Evolutionary conservation across 345 rosid species (phyloP), one percentile per base, ranked within the genome.

Genomic region (Theobroma cacao): DNA sequence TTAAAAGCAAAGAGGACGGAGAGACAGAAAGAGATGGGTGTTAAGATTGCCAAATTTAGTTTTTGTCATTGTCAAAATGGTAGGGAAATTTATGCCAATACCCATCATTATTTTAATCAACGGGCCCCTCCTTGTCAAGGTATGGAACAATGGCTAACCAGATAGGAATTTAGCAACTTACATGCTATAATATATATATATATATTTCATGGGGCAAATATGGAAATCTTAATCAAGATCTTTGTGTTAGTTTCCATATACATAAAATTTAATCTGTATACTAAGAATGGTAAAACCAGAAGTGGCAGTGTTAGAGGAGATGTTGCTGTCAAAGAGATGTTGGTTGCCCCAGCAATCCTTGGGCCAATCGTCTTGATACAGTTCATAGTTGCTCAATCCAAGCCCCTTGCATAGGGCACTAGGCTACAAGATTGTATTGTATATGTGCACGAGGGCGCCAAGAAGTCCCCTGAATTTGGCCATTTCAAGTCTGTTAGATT

Each of bases 1-100:
- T 2, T 20, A 53, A 43, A 75, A 47, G 59, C 78, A 75, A 60
- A 75, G 43, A 47, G 40, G 78, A 75, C 78, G 0, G 30, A 18
- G 13, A 30, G 53, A 26, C 48, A 5, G 56, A 48, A 5, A 30
- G 47, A 48, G 61, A 48, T 62, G 45, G 45, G 50, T 31, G 17
- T 22, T 33, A 47, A 62, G 43, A 30, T 61, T 75, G 20, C 38
- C 56, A 48, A 62, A 43, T 75, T 41, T 48, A 62, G 76, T 24
- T 41, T 22, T 40, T 59, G 77, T 59, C 68, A 40, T 41, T 36
- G 26, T 26, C 28, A 59, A 15, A 71, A 20, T 50, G 65, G 50
- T 22, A 36, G 20, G 76, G 48, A 26, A 56, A 56, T 58, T 24
- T 12, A 73, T 34, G 14, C 76, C 63, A 36, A 36, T 18, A 33